Percentiles rank a stretch among this genome's conserved stretches.
phyloP scores from a whole-genome alignment of 1,284 basidiomycete species.

The Grifola frondosa region DNA sequence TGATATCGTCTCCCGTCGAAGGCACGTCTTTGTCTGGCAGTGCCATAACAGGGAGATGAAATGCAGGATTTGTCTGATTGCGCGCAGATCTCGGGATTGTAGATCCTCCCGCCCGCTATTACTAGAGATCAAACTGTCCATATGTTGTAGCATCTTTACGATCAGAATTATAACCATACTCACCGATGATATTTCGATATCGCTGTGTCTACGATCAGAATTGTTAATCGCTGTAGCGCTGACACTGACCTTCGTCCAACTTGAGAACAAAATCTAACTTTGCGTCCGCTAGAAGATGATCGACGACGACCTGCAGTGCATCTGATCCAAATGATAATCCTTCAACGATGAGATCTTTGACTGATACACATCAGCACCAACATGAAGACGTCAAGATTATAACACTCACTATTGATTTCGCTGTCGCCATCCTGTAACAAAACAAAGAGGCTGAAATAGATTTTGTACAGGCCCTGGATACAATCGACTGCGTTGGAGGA shows the following conservation, averaged over 20 bases:
- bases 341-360: conserved; percentile 43
- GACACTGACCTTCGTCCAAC: conserved; percentile 26
- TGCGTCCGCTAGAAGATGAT: conserved; percentile 8
- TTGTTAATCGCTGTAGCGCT: too few relatives aligned
- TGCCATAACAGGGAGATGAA: conserved; percentile 38
- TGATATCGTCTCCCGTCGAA: conserved; percentile 21
- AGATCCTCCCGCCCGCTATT: background rate
- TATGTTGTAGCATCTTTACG: too few relatives aligned
- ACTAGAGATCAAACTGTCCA: too few relatives aligned
- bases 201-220: too few relatives aligned
- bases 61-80: conserved; percentile 24
- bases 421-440: conserved; percentile 5
- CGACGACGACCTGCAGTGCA: conserved; percentile 10
- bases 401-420: conserved; percentile 10
- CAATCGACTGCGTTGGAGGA: conserved; percentile 1
- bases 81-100: conserved; percentile 2
- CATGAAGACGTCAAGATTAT: background rate
- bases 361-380: conserved; percentile 27
- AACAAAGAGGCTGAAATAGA: conserved; percentile 17
- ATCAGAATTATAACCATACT: too few relatives aligned
- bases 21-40: conserved; percentile 20
- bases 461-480: background rate
- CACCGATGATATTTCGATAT: too few relatives aligned
- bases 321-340: conserved; percentile 23
- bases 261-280: conserved; percentile 11